A percentile compares a stretch with the other conserved stretches of the same genome.
Conservation (phyloP, 2,329 filamentous ascomycete species). For the Alternaria triticimaculans region DNA sequence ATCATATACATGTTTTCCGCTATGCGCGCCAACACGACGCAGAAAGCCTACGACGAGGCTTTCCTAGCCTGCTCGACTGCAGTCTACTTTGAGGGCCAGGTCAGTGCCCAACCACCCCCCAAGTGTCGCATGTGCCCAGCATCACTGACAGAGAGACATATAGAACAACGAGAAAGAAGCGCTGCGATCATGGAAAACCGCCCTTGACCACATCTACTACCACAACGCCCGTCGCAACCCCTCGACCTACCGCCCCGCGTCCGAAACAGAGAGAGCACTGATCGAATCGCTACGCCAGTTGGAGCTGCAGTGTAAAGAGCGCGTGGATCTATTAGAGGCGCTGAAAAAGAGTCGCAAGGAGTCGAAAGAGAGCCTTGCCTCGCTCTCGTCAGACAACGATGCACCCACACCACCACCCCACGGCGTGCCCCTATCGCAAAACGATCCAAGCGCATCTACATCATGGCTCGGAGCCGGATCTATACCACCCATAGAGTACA, state of each 20-base stretch:
- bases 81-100: slow-evolving; percentile 94
- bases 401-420: slow-evolving; percentile 35
- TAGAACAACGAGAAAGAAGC: slow-evolving; percentile 93
- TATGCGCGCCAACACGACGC: slow-evolving; percentile 72
- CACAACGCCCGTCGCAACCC: slow-evolving; percentile 79
- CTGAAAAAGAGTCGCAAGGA: slow-evolving; percentile 71
- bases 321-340: slow-evolving; percentile 86
- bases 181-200: slow-evolving; percentile 85
- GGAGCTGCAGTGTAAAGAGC: slow-evolving; percentile 90
- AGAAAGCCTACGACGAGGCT: slow-evolving; percentile 97
- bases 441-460: slow-evolving; percentile 23
- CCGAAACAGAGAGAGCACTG: slow-evolving; percentile 83
- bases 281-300: slow-evolving; percentile 81
- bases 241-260: slow-evolving; percentile 71
- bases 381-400: slow-evolving; percentile 24
- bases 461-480: slow-evolving; percentile 79
- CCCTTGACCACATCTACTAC: slow-evolving; percentile 86
- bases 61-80: slow-evolving; percentile 95
- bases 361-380: slow-evolving; percentile 48
- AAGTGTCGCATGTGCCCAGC: background rate
- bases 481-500: slow-evolving; percentile 79
- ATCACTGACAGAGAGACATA: slow-evolving; percentile 1
- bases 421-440: slow-evolving; percentile 14
- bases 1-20: slow-evolving; percentile 12
- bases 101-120: slow-evolving; percentile 49